Conservation (phyloP, 176 grass and related monocot genomes). For the Panicum miliaceum region DNA sequence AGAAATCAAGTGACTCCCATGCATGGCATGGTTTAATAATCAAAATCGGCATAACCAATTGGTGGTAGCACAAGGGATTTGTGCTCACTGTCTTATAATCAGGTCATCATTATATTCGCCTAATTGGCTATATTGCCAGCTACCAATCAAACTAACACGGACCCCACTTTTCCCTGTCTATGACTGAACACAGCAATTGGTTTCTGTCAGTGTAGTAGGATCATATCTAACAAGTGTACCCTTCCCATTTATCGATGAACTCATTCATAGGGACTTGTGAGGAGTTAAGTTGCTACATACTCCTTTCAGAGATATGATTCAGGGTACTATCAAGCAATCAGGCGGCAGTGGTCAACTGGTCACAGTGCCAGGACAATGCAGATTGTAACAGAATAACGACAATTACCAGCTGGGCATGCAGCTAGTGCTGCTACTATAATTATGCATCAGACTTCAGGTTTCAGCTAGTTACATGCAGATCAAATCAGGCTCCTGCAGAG, state of each 20-base stretch:
- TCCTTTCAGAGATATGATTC: neutral
- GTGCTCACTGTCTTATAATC: conserved; percentile 34
- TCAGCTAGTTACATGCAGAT: neutral
- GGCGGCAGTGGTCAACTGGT: neutral
- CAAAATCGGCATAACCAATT: neutral
- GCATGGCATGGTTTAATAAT: conserved; percentile 33
- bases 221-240: conserved; percentile 33
- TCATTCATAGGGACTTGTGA: conserved; percentile 23
- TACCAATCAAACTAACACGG: conserved; percentile 23
- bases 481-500: neutral
- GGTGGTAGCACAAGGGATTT: conserved; percentile 30
- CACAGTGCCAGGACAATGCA: neutral
- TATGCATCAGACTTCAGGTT: neutral
- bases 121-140: conserved; percentile 28
- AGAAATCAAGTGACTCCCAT: conserved; percentile 22
- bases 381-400: neutral
- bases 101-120: conserved; percentile 39
- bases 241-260: conserved; percentile 27
- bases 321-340: neutral
- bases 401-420: neutral
- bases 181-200: conserved; percentile 31
- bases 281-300: neutral
- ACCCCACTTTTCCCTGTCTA: conserved; percentile 24
- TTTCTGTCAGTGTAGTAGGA: conserved; percentile 37
- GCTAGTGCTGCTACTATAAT: no score